Evolutionary conservation across 805 yeast species (phyloP), one percentile per base, ranked within the genome.

Genomic region (Wickerhamomyces xylosicus): DNA sequence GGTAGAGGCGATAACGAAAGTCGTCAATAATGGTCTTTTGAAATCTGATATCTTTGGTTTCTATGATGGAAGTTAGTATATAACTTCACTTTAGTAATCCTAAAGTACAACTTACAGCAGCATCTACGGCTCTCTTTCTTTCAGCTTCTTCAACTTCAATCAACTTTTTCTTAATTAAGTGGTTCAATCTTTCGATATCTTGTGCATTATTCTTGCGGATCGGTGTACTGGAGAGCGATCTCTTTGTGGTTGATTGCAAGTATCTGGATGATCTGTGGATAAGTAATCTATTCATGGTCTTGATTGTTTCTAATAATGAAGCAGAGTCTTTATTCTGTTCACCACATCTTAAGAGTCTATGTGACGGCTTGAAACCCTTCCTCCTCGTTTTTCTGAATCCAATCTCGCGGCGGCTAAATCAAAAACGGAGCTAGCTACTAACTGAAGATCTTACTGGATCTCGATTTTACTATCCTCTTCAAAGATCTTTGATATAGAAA

Each of bases 41-140:
- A 51, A 51, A 33, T 47, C 51, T 0, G 56, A 53, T n/a, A 51
- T 29, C 38, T 46, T 49, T 14, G 53, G 54, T 41, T 47, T 49
- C 56, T 47, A 32, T 11, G 15, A 19, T 16, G 31, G 19, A 2
- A 17, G 41, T 40, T 32, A 38, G 41, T 35, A 11, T 31, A 8
- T 25, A n/a, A 25, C 9, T 13, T 4, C n/a, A n/a, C n/a, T n/a
- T n/a, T n/a, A n/a, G n/a, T n/a, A n/a, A n/a, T n/a, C n/a, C n/a
- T n/a, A n/a, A n/a, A n/a, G n/a, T n/a, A n/a, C 18, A 6, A 44
- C 50, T n/a, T 33, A 49, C 54, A 2, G 43, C 18, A 25, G 41
- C 47, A 4, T 38, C 45, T 7, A 37, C 18, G 1, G 35, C 29
- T 15, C 46, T 35, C 29, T 39, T 41, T 38, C 36, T 44, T 36